Evolutionary conservation across 106 monocot genomes (phyloP).

Genomic region (Apostasia shenzhenica): DNA sequence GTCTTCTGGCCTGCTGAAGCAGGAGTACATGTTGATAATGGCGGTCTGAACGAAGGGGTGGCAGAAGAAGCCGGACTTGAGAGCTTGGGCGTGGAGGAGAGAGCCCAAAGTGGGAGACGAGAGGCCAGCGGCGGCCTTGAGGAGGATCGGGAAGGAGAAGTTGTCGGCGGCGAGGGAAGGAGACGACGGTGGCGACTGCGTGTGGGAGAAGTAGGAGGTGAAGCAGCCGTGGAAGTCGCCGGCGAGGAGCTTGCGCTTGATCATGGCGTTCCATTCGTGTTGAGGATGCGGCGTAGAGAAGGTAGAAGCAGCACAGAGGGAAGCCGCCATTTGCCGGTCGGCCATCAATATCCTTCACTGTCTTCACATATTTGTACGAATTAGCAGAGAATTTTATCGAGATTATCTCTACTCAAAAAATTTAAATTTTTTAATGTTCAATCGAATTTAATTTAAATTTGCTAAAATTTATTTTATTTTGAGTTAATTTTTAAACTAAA

Average conservation of each 20-base stretch:
- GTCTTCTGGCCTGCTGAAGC: conserved; percentile 1
- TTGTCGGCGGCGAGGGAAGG: conserved; percentile 24
- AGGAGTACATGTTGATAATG: conserved; percentile 30
- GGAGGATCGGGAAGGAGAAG: conserved; percentile 50
- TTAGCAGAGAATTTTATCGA: no score
- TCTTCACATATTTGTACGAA: no score
- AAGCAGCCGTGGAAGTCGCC: background rate
- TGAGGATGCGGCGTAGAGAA: background rate
- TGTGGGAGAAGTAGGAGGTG: background rate
- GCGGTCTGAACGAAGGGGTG: conserved; percentile 38
- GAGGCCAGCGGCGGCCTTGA: conserved; percentile 22
- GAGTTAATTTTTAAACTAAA: no score
- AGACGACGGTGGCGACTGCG: background rate
- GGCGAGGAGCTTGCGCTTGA: background rate
- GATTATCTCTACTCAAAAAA: no score
- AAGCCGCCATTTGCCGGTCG: no score
- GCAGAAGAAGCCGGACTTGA: conserved; percentile 29
- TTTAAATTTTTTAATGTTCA: background rate
- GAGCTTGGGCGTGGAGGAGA: conserved; percentile 28
- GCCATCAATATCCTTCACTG: no score
- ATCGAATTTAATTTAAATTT: background rate
- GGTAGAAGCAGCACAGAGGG: no score
- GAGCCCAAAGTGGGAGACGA: background rate
- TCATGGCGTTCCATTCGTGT: background rate
- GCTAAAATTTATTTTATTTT: no score